phyloP scores from a whole-genome alignment of 768 basidiomycete species.

The Suillus brevipes region DNA sequence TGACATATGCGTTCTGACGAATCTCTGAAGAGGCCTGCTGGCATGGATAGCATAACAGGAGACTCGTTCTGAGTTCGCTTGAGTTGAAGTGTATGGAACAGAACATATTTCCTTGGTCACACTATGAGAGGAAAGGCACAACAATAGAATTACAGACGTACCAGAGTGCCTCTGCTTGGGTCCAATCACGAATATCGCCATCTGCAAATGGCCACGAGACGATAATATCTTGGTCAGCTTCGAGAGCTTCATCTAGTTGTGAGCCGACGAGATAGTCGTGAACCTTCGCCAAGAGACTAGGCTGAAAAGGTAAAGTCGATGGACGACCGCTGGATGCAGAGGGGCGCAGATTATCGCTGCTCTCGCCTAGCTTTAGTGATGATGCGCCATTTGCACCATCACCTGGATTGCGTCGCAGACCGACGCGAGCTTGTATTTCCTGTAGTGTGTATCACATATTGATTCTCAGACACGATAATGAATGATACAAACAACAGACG shows the following conservation, averaged over 20 bases:
- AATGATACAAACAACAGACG: conserved; percentile 64
- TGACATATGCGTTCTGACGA: conserved; percentile 76
- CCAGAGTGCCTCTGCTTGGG: conserved; percentile 89
- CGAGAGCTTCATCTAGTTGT: conserved; percentile 78
- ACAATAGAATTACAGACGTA: conserved; percentile 37
- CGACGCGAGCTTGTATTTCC: conserved; percentile 83
- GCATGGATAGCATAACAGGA: conserved; percentile 74
- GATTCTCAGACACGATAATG: background rate
- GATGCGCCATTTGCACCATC: conserved; percentile 31
- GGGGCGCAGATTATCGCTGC: conserved; percentile 29
- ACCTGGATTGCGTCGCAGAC: conserved; percentile 48
- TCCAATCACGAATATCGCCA: conserved; percentile 73
- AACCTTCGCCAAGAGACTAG: conserved; percentile 48
- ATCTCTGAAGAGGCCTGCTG: conserved; percentile 61
- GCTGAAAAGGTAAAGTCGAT: conserved; percentile 47
- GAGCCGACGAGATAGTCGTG: conserved; percentile 83
- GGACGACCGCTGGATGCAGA: conserved; percentile 48
- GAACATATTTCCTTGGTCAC: conserved; percentile 72
- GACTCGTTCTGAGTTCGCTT: conserved; percentile 87
- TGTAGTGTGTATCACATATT: conserved; percentile 30
- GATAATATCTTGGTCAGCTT: conserved; percentile 68
- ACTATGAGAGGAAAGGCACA: conserved; percentile 3
- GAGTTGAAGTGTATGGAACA: conserved; percentile 73
- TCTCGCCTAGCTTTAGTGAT: conserved; percentile 17
- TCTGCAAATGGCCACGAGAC: conserved; percentile 84